Conservation (phyloP, 768 basidiomycete genomes). For the Auriscalpium orientale region DNA sequence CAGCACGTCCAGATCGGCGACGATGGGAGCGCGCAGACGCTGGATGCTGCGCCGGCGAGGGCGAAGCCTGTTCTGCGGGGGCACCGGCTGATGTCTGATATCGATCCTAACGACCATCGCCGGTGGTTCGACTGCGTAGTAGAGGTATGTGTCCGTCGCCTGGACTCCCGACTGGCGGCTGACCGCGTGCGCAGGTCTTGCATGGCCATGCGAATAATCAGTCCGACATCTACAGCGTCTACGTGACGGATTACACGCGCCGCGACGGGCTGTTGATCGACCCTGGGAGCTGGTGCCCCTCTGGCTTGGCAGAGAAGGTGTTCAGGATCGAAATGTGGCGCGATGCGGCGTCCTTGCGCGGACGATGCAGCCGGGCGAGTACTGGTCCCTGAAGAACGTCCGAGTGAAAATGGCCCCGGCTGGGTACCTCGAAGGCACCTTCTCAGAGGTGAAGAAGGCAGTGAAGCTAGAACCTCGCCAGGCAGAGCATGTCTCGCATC, state of each 20-base stretch:
- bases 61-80: constrained; percentile 16
- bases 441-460: constrained; percentile 10
- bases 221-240: constrained; percentile 11
- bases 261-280: constrained; percentile 2
- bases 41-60: not conserved
- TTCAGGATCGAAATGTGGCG: constrained; percentile 17
- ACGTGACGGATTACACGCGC: constrained; percentile 16
- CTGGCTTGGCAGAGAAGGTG: constrained; percentile 6
- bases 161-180: not conserved
- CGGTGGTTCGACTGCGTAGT: constrained; percentile 60
- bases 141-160: constrained; percentile 4
- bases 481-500: not conserved
- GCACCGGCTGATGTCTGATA: constrained; percentile 46
- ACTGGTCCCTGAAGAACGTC: constrained; percentile 13
- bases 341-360: constrained; percentile 4
- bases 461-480: constrained; percentile 6
- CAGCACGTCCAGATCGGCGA: constrained; percentile 10
- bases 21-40: constrained; percentile 2
- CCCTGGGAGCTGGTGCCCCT: constrained; percentile 10
- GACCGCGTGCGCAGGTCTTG: constrained; percentile 4
- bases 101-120: constrained; percentile 34
- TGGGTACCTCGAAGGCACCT: constrained; percentile 11
- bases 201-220: constrained; percentile 6
- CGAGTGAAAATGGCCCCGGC: constrained; percentile 6
- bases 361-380: constrained; percentile 15